A percentile compares a stretch with the other conserved stretches of the same genome.
phyloP scores from a whole-genome alignment of 2,329 filamentous ascomycete species.

The Alternaria gansuensis region DNA sequence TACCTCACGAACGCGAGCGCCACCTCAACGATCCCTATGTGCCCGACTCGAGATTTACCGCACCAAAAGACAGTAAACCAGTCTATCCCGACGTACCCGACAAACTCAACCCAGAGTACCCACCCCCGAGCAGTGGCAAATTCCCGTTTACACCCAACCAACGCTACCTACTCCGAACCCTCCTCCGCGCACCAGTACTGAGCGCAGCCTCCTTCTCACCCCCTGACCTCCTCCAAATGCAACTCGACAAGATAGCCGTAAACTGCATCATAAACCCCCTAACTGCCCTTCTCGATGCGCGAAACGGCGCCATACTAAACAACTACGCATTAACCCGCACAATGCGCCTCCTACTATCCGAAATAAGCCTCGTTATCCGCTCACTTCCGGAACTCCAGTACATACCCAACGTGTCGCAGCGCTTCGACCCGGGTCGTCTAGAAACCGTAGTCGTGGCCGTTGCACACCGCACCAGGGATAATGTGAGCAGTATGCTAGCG shows the following conservation, averaged over 20 bases:
- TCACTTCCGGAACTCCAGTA: conserved; percentile 76
- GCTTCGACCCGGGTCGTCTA: conserved; percentile 69
- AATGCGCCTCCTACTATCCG: conserved; percentile 75
- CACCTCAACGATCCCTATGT: conserved; percentile 37
- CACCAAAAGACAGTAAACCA: conserved; percentile 11
- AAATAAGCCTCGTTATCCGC: conserved; percentile 76
- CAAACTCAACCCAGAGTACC: conserved; percentile 28
- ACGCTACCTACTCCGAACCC: conserved; percentile 70
- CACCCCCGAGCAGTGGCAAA: conserved; percentile 26
- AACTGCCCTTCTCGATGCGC: conserved; percentile 78
- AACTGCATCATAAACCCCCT: conserved; percentile 81
- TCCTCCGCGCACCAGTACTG: conserved; percentile 70
- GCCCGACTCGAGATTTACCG: conserved; percentile 28
- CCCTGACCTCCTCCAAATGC: conserved; percentile 71
- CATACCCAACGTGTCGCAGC: conserved; percentile 66
- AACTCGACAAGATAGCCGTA: conserved; percentile 81
- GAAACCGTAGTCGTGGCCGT: conserved; percentile 67
- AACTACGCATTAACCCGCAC: conserved; percentile 72
- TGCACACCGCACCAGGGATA: conserved; percentile 63
- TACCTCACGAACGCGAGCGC: conserved; percentile 54
- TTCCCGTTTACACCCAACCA: conserved; percentile 55
- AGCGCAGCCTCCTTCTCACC: conserved; percentile 67
- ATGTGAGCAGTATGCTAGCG: conserved; percentile 72
- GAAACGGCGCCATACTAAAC: conserved; percentile 74
- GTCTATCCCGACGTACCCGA: conserved; percentile 20